Evolutionary conservation across 2,329 filamentous ascomycete species (phyloP).

Genomic region (Gaeumannomyces sp.): DNA sequence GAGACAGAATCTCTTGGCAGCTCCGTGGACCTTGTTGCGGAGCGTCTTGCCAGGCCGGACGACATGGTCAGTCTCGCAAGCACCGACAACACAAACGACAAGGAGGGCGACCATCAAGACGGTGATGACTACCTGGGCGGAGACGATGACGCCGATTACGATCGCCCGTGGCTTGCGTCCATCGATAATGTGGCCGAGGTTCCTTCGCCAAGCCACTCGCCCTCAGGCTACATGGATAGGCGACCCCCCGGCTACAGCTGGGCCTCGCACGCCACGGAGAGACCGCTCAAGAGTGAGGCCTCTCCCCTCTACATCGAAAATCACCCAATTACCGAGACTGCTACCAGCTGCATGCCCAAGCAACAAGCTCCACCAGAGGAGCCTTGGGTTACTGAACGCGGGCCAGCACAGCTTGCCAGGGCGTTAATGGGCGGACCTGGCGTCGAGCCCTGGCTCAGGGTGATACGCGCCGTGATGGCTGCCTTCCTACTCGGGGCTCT

Average conservation of each 20-base stretch:
- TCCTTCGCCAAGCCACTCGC: neutral
- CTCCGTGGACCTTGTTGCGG: slow-evolving; percentile 15
- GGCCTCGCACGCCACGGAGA: neutral
- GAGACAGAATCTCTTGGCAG: slow-evolving; percentile 36
- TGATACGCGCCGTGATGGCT: neutral
- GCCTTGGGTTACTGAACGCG: neutral
- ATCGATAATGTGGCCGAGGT: neutral
- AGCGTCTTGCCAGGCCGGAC: slow-evolving; percentile 18
- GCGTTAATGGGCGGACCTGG: neutral
- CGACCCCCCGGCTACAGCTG: neutral
- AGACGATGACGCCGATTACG: slow-evolving; percentile 15
- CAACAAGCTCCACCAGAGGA: neutral
- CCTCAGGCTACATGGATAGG: neutral
- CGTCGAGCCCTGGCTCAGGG: neutral
- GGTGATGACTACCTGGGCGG: slow-evolving; percentile 28
- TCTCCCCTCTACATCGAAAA: neutral
- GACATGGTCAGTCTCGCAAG: slow-evolving; percentile 25
- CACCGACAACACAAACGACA: slow-evolving; percentile 41
- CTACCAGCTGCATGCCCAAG: neutral
- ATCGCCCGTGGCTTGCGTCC: neutral
- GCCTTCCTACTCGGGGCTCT: neutral
- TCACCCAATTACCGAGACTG: neutral
- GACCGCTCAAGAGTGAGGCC: neutral
- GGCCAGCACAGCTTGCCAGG: neutral
- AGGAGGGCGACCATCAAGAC: slow-evolving; percentile 30